Evolutionary conservation across 2,329 filamentous ascomycete genomes (phyloP).

Genomic region (Coniochaeta sp.): DNA sequence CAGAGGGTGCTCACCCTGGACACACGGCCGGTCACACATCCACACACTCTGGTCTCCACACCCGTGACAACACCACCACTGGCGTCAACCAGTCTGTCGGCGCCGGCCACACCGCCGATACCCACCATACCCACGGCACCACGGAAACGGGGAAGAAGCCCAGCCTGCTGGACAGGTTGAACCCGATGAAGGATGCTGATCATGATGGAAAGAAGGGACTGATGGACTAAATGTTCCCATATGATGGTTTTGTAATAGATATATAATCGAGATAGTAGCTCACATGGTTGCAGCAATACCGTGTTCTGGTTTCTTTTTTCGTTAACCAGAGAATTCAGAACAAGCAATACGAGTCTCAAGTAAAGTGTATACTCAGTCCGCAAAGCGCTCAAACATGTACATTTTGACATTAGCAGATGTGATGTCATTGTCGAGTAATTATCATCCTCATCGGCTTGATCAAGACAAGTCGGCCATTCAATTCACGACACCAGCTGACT

Average conservation of each 20-base stretch:
- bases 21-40: neutral
- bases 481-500: no score
- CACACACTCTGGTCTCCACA: neutral
- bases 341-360: neutral
- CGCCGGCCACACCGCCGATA: neutral
- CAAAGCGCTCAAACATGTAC: no score
- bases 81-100: neutral
- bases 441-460: no score
- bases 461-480: no score
- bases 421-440: no score
- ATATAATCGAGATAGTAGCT: neutral
- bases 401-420: no score
- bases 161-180: conserved; percentile 42
- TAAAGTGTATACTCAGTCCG: neutral
- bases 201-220: conserved; percentile 48
- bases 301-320: neutral
- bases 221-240: conserved; percentile 30
- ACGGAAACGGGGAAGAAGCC: conserved; percentile 28
- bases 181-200: conserved; percentile 44
- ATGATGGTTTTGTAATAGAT: neutral
- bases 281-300: neutral
- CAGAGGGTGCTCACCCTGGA: neutral
- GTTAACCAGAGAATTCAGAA: no score
- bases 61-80: neutral
- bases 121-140: no score